Base-by-base conservation (phyloP, 2,329 filamentous ascomycete species). In the Dryadomyces quercus-mongolicae region DNA sequence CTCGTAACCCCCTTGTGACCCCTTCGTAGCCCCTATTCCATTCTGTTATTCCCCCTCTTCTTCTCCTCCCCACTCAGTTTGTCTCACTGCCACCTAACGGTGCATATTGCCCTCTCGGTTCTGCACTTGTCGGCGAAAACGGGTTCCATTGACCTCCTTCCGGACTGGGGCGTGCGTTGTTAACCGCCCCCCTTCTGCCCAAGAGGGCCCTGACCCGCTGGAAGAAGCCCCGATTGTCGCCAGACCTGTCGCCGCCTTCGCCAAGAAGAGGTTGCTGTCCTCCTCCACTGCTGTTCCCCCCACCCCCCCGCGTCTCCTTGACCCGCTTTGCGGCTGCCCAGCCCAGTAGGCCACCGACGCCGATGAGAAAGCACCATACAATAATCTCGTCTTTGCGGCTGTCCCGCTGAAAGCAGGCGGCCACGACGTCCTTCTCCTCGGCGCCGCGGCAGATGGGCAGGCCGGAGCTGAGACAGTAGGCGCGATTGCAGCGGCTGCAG, bases 341-440 rank as follows among this genome's bases (percentile, higher is more conserved):
- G 25, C 74, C 78, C 51, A 85, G 67, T 57, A 85, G 64, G 1
- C 79, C 80, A 4, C 74, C 62, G 0, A 79, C 83, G 53, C 75
- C 78, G 10, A 81, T 64, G 50, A 85, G 75, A 66, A 85, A 85
- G 1, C 71, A 75, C 75, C 81, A 81, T 4, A 85, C 81, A 40
- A 85, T 83, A 60, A 84, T 74, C 67, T 77, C 76, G 67, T 85
- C 81, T 68, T 85, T 85, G 65, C 76, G 75, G 64, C 77, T 81
- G 65, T 85, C 81, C 59, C 81, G 76, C 71, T 84, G 80, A 68
- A 85, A 85, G 65, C 81, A 85, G 63, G 74, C 72, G 31, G 81
- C 81, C 45, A 78, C 68, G 20, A 84, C 77, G 62, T 84, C 79
- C 62, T 76, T 78, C 60, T 84, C 79, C 59, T 75, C 74, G 53